Evolutionary conservation across 768 basidiomycete genomes (phyloP), one percentile per base, ranked within the genome.

Genomic region (Coprinellus micaceus): DNA sequence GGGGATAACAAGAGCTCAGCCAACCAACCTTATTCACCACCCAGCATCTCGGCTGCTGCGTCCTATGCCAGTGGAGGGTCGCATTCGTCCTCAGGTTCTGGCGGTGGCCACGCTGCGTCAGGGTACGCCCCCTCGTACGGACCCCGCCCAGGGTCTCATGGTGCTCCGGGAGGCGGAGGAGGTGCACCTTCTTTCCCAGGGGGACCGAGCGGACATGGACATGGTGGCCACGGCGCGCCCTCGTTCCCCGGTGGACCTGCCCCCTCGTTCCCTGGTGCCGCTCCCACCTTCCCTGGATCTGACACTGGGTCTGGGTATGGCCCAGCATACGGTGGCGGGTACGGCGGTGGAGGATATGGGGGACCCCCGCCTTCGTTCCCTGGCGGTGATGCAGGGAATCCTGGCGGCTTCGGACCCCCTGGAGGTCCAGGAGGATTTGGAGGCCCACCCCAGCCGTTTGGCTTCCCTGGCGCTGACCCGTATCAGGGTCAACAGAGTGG

Each of bases 51-150:
- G 49, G 33, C 45, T 9, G 17, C 52, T 28, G 17, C 40, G 44
- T 49, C 19, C 21, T 47, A 52, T 56, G 59, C 59, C 21, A 41
- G 56, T 58, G 46, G 64, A 25, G 19, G 50, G 57, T 64, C 49
- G 13, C 65, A 71, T 15, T 69, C 72, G 22, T 54, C 67, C 19
- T 66, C 69, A 7, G 59, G 67, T 6, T 56, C 67, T 15, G 60
- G 61, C 10, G 66, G 67, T 52, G 60, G 62, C 11, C 56, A 67
- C 19, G 56, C 65, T 28, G 57, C 64, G 33, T 37, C 64, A 52
- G 73, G 71, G 11, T 75, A 75, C 59, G 59, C 71, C 0, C 72
- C 72, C 13, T 69, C 75, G 12, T 76, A 73, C 48, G 30, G 47
- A 56, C 58, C 65, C 3, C 66, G 73, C 13, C 59, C 71, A n/a